Percentiles rank a stretch among this genome's conserved stretches.
phyloP scores from a whole-genome alignment of 352 stramenopile species.

The Phytopythium boreale region DNA sequence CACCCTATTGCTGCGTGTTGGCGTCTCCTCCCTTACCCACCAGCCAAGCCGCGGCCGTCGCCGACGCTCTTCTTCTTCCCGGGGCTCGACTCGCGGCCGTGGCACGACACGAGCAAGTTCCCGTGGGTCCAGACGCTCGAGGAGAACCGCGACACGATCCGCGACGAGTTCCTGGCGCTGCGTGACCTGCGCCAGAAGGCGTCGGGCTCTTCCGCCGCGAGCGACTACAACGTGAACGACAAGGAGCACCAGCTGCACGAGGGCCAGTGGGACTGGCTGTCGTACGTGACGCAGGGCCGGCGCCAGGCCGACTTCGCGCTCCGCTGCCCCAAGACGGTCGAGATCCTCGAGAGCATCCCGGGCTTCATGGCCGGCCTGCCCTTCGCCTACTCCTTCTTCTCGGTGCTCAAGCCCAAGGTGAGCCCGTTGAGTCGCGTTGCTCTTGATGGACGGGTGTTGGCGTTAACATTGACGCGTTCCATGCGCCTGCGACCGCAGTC shows the following conservation, averaged over 20 bases:
- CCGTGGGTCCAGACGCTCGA: conserved; percentile 53
- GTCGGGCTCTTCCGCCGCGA: conserved; percentile 8
- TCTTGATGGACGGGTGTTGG: not conserved
- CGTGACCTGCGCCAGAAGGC: conserved; percentile 23
- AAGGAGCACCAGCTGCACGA: conserved; percentile 76
- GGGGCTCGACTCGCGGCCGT: conserved; percentile 56
- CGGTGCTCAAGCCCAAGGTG: conserved; percentile 88
- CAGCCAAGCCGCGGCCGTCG: conserved; percentile 71
- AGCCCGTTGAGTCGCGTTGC: not conserved
- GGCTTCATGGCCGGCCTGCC: conserved; percentile 87
- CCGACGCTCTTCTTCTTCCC: conserved; percentile 83
- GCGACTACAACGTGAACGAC: conserved; percentile 66
- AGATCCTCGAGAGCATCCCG: conserved; percentile 73
- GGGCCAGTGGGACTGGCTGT: conserved; percentile 94
- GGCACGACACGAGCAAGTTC: conserved; percentile 60
- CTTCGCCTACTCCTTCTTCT: conserved; percentile 97
- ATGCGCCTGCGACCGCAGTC: conserved; percentile 22
- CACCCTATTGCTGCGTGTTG: no score
- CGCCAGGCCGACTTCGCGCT: conserved; percentile 60
- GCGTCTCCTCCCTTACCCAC: not conserved
- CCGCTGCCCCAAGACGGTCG: conserved; percentile 61
- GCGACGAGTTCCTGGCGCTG: conserved; percentile 56
- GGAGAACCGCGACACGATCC: conserved; percentile 55
- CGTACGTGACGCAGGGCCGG: conserved; percentile 72
- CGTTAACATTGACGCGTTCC: not conserved